phyloP scores from a whole-genome alignment of 2,329 filamentous ascomycete genomes.

The Ceratocystis variospora region DNA sequence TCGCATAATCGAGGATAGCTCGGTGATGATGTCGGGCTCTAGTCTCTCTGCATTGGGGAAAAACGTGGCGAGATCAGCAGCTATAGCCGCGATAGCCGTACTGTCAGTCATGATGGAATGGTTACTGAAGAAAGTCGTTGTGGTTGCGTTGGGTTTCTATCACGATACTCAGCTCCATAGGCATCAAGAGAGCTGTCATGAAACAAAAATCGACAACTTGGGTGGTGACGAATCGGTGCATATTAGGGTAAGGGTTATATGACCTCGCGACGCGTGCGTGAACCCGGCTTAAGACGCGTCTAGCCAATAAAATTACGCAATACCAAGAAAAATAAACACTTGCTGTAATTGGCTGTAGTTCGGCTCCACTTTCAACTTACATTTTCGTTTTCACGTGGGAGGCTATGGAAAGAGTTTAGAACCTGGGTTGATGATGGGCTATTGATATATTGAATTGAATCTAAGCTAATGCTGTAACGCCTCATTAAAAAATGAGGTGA shows the following conservation, averaged over 20 bases:
- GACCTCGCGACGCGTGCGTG: constrained; percentile 14
- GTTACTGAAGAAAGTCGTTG: background rate
- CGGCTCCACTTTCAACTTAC: constrained; percentile 5
- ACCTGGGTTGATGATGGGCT: background rate
- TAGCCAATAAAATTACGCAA: constrained; percentile 9
- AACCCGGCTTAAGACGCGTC: constrained; percentile 11
- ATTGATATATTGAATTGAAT: background rate
- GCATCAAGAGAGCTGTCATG: too few relatives aligned
- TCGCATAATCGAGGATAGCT: constrained; percentile 74
- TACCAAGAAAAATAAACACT: background rate
- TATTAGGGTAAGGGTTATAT: background rate
- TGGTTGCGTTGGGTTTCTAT: background rate
- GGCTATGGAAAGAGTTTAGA: background rate
- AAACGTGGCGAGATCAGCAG: constrained; percentile 32
- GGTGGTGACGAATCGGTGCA: too few relatives aligned
- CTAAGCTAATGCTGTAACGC: background rate
- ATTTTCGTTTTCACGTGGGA: background rate
- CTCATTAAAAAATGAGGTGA: background rate
- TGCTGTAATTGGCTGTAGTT: constrained; percentile 4
- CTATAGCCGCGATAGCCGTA: constrained; percentile 8
- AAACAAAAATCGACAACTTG: too few relatives aligned
- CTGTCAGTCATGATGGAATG: constrained; percentile 8
- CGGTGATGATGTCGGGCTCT: constrained; percentile 61
- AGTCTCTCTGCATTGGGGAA: constrained; percentile 48
- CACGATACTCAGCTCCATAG: too few relatives aligned